These are phyloP conservation scores for Hirschioporus abietinus DNA, from an alignment of 768 basidiomycete species.

Conservation along the genomic window DNA sequence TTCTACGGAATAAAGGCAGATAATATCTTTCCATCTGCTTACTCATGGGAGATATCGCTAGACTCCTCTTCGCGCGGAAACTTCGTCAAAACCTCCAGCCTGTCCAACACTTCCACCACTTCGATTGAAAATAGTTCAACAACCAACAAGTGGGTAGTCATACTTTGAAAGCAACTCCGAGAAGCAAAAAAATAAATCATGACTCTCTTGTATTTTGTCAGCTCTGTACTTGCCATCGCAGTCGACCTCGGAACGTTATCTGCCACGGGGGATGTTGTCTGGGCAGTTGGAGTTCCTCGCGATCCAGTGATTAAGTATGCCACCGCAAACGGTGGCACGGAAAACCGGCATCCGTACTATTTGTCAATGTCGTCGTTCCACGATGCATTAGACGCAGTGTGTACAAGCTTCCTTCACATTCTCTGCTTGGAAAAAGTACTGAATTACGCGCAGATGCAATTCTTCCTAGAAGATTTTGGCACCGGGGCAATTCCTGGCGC, in stretches of 20 bases:
- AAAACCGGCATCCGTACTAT: slow-evolving; percentile 14
- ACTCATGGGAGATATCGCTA: slow-evolving; percentile 8
- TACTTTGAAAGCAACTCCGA: no score
- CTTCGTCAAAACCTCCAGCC: neutral
- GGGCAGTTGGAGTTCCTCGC: slow-evolving; percentile 14
- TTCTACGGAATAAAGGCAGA: slow-evolving; percentile 2
- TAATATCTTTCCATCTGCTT: neutral
- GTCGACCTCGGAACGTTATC: slow-evolving; percentile 11
- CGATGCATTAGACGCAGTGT: neutral
- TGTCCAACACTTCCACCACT: slow-evolving; percentile 5
- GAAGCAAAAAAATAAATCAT: no score
- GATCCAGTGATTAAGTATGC: slow-evolving; percentile 11
- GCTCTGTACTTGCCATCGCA: slow-evolving; percentile 13
- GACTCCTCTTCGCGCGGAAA: neutral
- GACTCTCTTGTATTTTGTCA: neutral
- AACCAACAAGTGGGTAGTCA: no score
- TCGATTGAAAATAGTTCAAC: no score
- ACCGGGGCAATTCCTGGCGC: slow-evolving; percentile 9
- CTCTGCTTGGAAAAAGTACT: no score
- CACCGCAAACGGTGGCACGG: slow-evolving; percentile 4
- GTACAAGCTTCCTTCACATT: neutral
- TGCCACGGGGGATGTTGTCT: slow-evolving; percentile 11
- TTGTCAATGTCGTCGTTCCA: slow-evolving; percentile 11
- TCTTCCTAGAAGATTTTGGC: slow-evolving; percentile 6
- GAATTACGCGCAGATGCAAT: slow-evolving; percentile 1